Evolutionary conservation across 2,329 filamentous ascomycete species (phyloP), one percentile per base, ranked within the genome.

Genomic region (Epichloe elymi): DNA sequence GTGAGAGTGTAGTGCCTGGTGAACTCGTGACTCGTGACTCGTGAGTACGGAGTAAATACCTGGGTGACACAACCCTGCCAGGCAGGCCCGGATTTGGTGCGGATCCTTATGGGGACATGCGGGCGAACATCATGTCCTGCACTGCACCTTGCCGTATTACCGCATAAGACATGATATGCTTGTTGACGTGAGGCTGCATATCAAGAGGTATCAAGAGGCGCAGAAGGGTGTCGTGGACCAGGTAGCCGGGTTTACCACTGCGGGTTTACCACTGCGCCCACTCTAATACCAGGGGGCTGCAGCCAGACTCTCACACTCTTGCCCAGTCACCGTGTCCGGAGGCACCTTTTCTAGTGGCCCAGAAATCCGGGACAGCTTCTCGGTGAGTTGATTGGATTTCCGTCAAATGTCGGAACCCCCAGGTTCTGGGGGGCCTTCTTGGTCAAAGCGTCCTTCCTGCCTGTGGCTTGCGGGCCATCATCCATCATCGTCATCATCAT

Each of bases 361-460:
- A 50, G 51, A 53, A 42, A 43, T 33, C 15, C 43, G 43, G 51
- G 48, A 50, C 47, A 42, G 43, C 43, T 50, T 47, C 39, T n/a
- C 39, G 6, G 30, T 30, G 42, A 3, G n/a, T 36, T 40, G 51
- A 53, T 50, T 33, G 39, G 5, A 19, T 43, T 50, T n/a, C 48
- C 51, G 51, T 48, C 38, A 51, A 50, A 48, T 50, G 12, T 53
- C 51, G 48, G 51, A 10, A 10, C 48, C 3, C 44, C 35, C 33
- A 23, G 36, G 23, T 30, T 35, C 35, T 26, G 23, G 23, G 23
- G 23, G 23, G 23, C 23, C 23, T 26, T 26, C 23, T 42, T 42
- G 42, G 23, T 26, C 47, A 39, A 33, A 33, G 15, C 23, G 37
- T n/a, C 30, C 41, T 43, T n/a, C 30, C 41, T 43, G 41, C 11